phyloP scores from a whole-genome alignment of 148 eudicot species.

The Mesembryanthemum crystallinum region DNA sequence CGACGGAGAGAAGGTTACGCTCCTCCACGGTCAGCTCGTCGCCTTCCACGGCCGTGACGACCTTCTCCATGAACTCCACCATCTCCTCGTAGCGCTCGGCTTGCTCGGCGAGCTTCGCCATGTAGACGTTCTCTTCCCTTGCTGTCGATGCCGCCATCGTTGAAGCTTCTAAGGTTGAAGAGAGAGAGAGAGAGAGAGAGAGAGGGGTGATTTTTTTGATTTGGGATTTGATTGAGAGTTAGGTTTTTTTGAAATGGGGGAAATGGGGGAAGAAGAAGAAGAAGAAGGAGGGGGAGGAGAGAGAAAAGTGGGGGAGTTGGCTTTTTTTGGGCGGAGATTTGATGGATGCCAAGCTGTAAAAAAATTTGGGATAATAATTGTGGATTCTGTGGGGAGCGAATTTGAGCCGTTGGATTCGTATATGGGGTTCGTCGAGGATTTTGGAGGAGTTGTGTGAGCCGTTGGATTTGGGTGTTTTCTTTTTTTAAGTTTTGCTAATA shows the following conservation, averaged over 20 bases:
- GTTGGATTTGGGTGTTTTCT: not conserved
- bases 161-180: not conserved
- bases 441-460: not conserved
- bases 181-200: constrained; percentile 21
- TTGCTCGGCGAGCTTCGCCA: constrained; percentile 70
- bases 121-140: constrained; percentile 62
- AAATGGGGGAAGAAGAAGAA: not conserved
- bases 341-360: constrained; percentile 33
- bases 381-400: not conserved
- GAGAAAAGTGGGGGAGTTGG: not conserved
- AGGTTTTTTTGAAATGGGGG: not conserved
- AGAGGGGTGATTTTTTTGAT: not conserved
- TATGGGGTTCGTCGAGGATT: not conserved
- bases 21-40: constrained; percentile 72
- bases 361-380: constrained; percentile 7
- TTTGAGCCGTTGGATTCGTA: constrained; percentile 19
- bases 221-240: too few species aligned
- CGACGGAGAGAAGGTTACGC: constrained; percentile 65
- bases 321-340: not conserved
- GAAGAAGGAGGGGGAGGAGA: not conserved
- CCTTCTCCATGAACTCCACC: constrained; percentile 67
- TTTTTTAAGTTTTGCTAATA: not conserved
- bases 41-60: constrained; percentile 38
- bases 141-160: constrained; percentile 38
- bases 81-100: constrained; percentile 76